phyloP scores from a whole-genome alignment of 2,329 filamentous ascomycete species.

The Sporothrix dimorphospora region DNA sequence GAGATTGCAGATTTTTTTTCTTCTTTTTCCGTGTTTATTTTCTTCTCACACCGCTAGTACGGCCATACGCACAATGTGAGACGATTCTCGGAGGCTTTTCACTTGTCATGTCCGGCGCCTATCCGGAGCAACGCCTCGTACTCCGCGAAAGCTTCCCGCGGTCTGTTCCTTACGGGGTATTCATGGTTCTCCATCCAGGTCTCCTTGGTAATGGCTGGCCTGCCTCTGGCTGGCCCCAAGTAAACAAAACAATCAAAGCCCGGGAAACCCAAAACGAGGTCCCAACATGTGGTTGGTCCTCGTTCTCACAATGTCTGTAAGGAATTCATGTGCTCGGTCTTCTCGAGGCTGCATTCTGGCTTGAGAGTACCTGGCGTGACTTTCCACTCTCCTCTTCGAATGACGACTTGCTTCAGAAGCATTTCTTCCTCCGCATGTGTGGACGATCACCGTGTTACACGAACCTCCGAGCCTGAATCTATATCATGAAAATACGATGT shows the following conservation, averaged over 20 bases:
- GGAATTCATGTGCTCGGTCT: background rate
- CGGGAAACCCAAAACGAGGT: background rate
- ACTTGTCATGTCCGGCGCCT: background rate
- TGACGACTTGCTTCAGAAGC: background rate
- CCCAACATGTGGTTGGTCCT: background rate
- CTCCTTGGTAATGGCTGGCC: background rate
- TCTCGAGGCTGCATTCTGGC: background rate
- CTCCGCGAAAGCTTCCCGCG: background rate
- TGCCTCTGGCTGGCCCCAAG: background rate
- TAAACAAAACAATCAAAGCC: background rate
- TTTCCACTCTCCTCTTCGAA: background rate
- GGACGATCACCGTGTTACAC: background rate
- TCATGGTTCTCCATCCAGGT: background rate
- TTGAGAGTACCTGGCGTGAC: background rate
- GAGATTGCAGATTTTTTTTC: background rate
- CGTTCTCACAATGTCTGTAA: too few species aligned
- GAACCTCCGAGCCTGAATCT: background rate
- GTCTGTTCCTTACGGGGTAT: background rate
- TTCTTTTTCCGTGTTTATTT: background rate
- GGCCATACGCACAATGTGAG: background rate
- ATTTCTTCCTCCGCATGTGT: background rate
- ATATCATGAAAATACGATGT: background rate
- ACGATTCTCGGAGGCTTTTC: background rate
- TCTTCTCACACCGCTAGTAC: conserved; percentile 5
- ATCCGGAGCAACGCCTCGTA: background rate